Evolutionary conservation across 352 stramenopile species (phyloP).

Genomic region (Phytopythium aichiense): DNA sequence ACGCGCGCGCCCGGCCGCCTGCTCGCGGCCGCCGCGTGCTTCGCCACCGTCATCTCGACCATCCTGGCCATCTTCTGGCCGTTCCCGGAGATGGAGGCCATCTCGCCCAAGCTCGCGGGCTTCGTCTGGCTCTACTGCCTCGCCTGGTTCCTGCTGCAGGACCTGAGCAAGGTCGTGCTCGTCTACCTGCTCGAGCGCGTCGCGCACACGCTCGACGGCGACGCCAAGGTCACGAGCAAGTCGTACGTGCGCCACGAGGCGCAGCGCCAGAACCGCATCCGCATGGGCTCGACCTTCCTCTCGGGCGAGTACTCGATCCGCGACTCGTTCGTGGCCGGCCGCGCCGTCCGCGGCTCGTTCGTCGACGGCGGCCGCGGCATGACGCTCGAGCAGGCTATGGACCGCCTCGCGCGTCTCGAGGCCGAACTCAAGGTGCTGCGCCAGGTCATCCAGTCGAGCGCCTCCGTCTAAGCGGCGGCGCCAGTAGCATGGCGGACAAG

Average conservation of each 20-base stretch:
- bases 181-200: constrained; percentile 61
- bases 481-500: neutral
- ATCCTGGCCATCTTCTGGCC: constrained; percentile 85
- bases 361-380: constrained; percentile 49
- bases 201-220: constrained; percentile 37
- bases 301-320: constrained; percentile 56
- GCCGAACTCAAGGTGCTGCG: constrained; percentile 63
- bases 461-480: constrained; percentile 1
- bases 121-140: constrained; percentile 91
- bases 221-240: constrained; percentile 52
- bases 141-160: constrained; percentile 86
- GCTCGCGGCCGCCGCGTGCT: constrained; percentile 63
- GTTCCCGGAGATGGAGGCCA: constrained; percentile 69
- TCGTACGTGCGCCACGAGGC: constrained; percentile 57
- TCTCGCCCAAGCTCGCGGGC: constrained; percentile 60
- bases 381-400: constrained; percentile 69
- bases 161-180: constrained; percentile 67
- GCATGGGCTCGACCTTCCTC: constrained; percentile 58
- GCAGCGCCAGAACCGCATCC: constrained; percentile 75
- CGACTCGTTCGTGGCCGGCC: constrained; percentile 75
- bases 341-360: constrained; percentile 54
- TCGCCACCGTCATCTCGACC: constrained; percentile 79
- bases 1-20: constrained; percentile 62
- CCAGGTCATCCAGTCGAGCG: constrained; percentile 48
- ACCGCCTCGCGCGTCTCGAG: constrained; percentile 62